These are phyloP conservation scores for Deinandra increscens DNA, from an alignment of 129 eudicot species.

Conservation along the genomic window DNA sequence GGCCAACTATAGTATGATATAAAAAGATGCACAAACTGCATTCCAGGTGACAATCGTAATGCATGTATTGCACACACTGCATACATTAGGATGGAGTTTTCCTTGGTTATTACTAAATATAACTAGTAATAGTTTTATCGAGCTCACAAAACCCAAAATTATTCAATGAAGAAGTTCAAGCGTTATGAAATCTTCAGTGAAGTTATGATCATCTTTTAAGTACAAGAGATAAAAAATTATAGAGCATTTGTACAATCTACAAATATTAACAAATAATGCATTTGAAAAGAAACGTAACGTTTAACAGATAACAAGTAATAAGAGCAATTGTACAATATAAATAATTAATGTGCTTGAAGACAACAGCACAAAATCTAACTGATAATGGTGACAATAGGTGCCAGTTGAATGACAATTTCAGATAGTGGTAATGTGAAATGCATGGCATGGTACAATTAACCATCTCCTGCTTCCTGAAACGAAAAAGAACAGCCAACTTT, in stretches of 20 bases:
- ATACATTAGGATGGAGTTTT: too few species aligned
- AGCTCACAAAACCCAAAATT: constrained; percentile 12
- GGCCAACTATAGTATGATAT: too few species aligned
- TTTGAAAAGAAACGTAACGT: background rate
- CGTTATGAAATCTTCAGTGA: background rate
- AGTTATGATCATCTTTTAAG: too few species aligned
- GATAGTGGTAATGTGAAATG: background rate
- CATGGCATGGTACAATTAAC: too few species aligned
- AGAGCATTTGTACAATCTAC: background rate
- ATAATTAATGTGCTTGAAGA: background rate
- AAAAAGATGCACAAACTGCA: too few species aligned
- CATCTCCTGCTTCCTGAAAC: too few species aligned
- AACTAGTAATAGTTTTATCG: too few species aligned
- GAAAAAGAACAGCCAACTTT: too few species aligned
- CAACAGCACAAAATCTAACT: background rate
- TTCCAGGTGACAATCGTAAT: too few species aligned
- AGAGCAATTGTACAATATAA: background rate
- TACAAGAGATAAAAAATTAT: background rate
- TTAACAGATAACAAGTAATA: background rate
- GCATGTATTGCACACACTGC: too few species aligned
- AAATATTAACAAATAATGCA: background rate
- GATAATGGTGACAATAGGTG: background rate
- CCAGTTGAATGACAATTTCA: background rate
- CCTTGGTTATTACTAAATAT: too few species aligned
- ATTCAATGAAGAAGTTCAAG: background rate